phyloP scores from a whole-genome alignment of 176 grass and related monocot genomes.

The Bonia amplexicaulis region DNA sequence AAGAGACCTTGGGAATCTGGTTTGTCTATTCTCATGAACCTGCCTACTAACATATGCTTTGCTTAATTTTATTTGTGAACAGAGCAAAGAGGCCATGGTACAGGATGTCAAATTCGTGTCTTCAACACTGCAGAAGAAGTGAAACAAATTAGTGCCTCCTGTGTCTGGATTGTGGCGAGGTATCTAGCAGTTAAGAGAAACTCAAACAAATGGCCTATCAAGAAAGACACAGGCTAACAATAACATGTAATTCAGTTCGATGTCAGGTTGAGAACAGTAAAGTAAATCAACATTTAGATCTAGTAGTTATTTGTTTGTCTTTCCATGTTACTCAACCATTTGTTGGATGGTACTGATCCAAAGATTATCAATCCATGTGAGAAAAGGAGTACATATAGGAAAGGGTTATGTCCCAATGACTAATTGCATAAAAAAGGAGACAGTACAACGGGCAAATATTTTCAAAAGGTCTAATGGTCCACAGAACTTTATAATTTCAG shows the following conservation, averaged over 20 bases:
- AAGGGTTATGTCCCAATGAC: neutral
- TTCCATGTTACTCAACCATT: neutral
- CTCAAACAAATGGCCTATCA: neutral
- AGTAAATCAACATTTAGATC: neutral
- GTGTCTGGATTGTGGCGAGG: neutral
- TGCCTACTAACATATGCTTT: slow-evolving; percentile 31
- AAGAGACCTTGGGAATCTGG: slow-evolving; percentile 30
- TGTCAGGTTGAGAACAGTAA: slow-evolving; percentile 8
- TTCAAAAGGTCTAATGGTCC: neutral
- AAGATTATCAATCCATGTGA: neutral
- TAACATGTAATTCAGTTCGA: neutral
- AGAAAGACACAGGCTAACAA: neutral
- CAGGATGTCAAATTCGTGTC: neutral
- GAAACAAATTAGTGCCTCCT: neutral
- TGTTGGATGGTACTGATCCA: neutral
- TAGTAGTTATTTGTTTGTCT: neutral
- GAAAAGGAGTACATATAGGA: neutral
- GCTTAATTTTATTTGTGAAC: slow-evolving; percentile 34
- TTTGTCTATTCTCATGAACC: slow-evolving; percentile 7
- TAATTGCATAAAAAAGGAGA: neutral
- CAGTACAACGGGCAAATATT: neutral
- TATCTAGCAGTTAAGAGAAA: neutral
- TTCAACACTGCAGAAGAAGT: slow-evolving; percentile 13
- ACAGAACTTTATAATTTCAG: neutral
- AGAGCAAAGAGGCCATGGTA: slow-evolving; percentile 51